A percentile compares a stretch with the other conserved stretches of the same genome.
Conservation (phyloP, 1,139 yeast species). For the Blastobotrys capitulatus region DNA sequence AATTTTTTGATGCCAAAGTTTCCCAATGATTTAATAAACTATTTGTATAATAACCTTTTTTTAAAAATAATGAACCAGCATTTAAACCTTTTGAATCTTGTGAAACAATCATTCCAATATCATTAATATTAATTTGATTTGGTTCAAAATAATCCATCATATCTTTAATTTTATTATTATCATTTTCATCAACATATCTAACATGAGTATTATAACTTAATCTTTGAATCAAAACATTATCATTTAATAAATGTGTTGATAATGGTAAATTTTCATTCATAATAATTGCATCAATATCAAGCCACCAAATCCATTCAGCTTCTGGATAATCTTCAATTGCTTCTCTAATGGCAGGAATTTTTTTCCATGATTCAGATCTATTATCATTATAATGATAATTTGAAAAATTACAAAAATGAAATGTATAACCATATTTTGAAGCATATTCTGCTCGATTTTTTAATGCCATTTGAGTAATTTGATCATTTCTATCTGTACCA, state of each 20-base stretch:
- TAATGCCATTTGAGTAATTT: slow-evolving; percentile 19
- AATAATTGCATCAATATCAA: slow-evolving; percentile 31
- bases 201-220: slow-evolving; percentile 23
- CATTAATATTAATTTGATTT: slow-evolving; percentile 17
- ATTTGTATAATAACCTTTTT: slow-evolving; percentile 19
- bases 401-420: slow-evolving; percentile 26
- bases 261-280: slow-evolving; percentile 29
- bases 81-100: slow-evolving; percentile 32
- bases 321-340: slow-evolving; percentile 28
- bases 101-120: slow-evolving; percentile 24
- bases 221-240: slow-evolving; percentile 21
- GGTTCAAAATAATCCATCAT: slow-evolving; percentile 17
- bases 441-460: slow-evolving; percentile 32
- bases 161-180: not conserved
- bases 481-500: not conserved
- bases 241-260: slow-evolving; percentile 27
- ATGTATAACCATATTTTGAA: slow-evolving; percentile 29
- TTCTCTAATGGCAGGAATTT: slow-evolving; percentile 29
- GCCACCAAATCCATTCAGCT: slow-evolving; percentile 36
- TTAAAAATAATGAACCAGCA: slow-evolving; percentile 34
- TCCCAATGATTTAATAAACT: slow-evolving; percentile 6
- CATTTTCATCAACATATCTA: slow-evolving; percentile 13
- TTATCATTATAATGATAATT: slow-evolving; percentile 12
- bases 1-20: slow-evolving; percentile 7
- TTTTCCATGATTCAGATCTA: slow-evolving; percentile 28